These are phyloP conservation scores for Vitis rupestris DNA, from an alignment of 164 flowering plant genomes.

Conservation along the genomic window DNA sequence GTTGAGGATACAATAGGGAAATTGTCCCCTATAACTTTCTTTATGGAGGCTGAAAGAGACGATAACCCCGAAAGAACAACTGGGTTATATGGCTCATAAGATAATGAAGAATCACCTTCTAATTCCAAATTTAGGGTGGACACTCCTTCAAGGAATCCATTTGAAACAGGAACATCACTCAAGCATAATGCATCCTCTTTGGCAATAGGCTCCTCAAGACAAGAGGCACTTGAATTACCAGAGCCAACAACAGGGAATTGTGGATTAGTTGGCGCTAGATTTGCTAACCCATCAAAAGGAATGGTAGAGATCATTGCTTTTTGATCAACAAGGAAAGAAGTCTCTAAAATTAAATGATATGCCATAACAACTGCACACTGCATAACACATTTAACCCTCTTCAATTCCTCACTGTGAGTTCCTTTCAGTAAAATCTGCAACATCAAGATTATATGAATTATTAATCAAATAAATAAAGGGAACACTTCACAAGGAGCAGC, in stretches of 20 bases:
- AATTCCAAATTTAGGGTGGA: conserved; percentile 14
- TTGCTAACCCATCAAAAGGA: conserved; percentile 24
- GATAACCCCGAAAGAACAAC: conserved; percentile 50
- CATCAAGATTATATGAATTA: conserved; percentile 1
- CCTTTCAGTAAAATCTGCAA: conserved; percentile 93
- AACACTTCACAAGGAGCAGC: neutral
- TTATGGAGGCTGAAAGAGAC: conserved; percentile 52
- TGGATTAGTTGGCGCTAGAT: conserved; percentile 16
- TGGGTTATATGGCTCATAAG: conserved; percentile 45
- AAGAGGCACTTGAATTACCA: conserved; percentile 13
- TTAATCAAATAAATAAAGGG: neutral
- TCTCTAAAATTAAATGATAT: conserved; percentile 82
- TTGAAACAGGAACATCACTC: conserved; percentile 43
- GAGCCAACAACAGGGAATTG: conserved; percentile 17
- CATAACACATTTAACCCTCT: conserved; percentile 72
- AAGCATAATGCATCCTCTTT: conserved; percentile 12
- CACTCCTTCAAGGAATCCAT: conserved; percentile 26
- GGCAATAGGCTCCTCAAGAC: conserved; percentile 17
- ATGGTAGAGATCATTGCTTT: conserved; percentile 67
- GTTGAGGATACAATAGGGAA: conserved; percentile 40
- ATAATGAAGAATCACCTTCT: conserved; percentile 23
- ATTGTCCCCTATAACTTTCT: conserved; percentile 43
- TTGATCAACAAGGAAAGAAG: conserved; percentile 79
- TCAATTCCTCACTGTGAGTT: conserved; percentile 73
- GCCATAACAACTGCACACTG: conserved; percentile 75